These are phyloP conservation scores for Geotrichum bryndzae DNA, from an alignment of 1,139 yeast species.

Conservation along the genomic window DNA sequence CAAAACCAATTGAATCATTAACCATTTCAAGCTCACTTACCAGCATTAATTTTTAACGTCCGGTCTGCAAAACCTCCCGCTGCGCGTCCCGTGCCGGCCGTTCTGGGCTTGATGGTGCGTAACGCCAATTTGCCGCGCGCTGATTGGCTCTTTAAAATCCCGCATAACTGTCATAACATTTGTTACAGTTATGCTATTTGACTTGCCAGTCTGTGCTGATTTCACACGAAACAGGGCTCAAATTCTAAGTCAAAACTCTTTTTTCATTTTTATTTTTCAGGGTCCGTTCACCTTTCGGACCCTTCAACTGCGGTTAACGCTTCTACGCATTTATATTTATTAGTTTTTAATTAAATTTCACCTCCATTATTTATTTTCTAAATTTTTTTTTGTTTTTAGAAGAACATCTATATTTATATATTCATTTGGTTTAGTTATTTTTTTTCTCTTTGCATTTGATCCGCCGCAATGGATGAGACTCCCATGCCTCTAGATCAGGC, in stretches of 20 bases:
- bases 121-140: not conserved
- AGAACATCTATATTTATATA: not conserved
- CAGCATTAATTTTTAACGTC: no score
- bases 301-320: not conserved
- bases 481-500: not conserved
- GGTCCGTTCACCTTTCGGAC: not conserved
- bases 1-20: no score
- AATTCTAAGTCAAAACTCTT: not conserved
- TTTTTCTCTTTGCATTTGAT: not conserved
- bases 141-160: not conserved
- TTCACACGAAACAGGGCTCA: no score
- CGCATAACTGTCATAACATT: not conserved
- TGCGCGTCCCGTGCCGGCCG: no score
- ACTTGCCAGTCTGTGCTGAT: no score
- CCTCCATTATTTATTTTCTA: not conserved
- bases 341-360: not conserved
- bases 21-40: no score
- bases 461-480: not conserved
- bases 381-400: not conserved
- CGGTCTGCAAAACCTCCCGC: no score
- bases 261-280: not conserved
- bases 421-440: not conserved
- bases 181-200: not conserved
- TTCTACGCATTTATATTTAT: no score
- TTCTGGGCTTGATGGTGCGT: not conserved